phyloP scores from a whole-genome alignment of 129 eudicot species.

The Glebionis coronaria region DNA sequence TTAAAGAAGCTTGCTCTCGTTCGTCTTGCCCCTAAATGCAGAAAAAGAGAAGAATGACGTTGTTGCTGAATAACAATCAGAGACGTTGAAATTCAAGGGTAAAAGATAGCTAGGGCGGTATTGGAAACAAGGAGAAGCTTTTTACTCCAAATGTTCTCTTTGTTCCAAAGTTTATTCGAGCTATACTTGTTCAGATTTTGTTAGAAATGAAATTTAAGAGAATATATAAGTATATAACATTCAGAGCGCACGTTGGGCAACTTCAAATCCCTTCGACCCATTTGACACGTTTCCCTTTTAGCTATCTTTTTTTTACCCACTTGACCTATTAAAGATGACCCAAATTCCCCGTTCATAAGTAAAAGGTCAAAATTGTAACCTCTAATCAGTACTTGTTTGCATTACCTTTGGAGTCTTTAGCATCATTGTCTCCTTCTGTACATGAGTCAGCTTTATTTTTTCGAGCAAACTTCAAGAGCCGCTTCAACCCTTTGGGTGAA shows the following conservation, averaged over 20 bases:
- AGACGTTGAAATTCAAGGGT: constrained; percentile 22
- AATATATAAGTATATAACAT: not conserved
- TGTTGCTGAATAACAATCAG: constrained; percentile 61
- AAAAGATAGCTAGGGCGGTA: not conserved
- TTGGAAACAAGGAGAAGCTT: not conserved
- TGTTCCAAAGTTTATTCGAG: not conserved
- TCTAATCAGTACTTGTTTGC: constrained; percentile 28
- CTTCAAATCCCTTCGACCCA: too few relatives aligned
- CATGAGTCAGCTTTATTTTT: constrained; percentile 61
- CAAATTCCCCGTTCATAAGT: too few relatives aligned
- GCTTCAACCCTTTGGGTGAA: constrained; percentile 86
- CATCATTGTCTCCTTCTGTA: constrained; percentile 76
- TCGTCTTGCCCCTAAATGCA: constrained; percentile 79
- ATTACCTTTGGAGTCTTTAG: constrained; percentile 50
- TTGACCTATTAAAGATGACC: too few relatives aligned
- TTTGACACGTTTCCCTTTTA: too few relatives aligned
- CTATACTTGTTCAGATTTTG: not conserved
- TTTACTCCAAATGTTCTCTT: not conserved
- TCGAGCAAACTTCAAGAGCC: constrained; percentile 85
- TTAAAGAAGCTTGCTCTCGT: constrained; percentile 40
- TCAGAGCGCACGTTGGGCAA: too few relatives aligned
- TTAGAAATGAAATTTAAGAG: not conserved
- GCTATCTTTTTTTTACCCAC: too few relatives aligned
- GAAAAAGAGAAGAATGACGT: constrained; percentile 97
- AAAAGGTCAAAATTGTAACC: not conserved